These are phyloP conservation scores for Colletotrichum endophyticum DNA, from an alignment of 2,329 filamentous ascomycete genomes.

Conservation along the genomic window DNA sequence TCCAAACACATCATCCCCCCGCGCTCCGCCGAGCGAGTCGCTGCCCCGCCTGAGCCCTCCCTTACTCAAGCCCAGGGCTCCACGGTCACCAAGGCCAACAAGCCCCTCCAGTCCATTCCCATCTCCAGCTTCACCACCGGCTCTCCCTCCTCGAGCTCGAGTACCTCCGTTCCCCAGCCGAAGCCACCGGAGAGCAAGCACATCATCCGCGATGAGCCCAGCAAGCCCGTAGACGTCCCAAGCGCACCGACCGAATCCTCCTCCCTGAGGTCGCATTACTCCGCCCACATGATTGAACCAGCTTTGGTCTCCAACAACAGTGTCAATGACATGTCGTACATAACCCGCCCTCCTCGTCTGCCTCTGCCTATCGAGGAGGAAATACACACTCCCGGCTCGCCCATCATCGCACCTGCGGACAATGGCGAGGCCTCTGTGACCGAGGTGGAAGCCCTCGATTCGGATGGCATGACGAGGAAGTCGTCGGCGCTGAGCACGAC, in stretches of 20 bases:
- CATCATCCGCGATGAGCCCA: conserved; percentile 38
- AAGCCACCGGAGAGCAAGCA: conserved; percentile 28
- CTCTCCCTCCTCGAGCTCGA: conserved; percentile 36
- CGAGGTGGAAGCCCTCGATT: conserved; percentile 57
- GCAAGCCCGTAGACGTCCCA: conserved; percentile 66
- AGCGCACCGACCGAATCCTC: conserved; percentile 38
- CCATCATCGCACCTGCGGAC: conserved; percentile 79
- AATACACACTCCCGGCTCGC: conserved; percentile 85
- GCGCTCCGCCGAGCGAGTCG: conserved; percentile 59
- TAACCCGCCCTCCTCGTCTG: conserved; percentile 80
- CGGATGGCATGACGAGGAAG: conserved; percentile 55
- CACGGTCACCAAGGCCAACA: conserved; percentile 51
- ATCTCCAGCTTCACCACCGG: conserved; percentile 54
- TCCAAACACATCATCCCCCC: conserved; percentile 60
- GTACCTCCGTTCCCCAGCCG: conserved; percentile 19
- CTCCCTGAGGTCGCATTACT: conserved; percentile 40
- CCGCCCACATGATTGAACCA: conserved; percentile 42
- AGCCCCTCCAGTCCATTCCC: conserved; percentile 53
- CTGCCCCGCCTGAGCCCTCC: conserved; percentile 66
- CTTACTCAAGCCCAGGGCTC: conserved; percentile 65
- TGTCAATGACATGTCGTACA: conserved; percentile 67
- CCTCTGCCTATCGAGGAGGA: conserved; percentile 95
- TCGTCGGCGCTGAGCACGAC: conserved; percentile 65
- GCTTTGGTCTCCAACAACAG: conserved; percentile 58
- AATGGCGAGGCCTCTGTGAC: conserved; percentile 61